Percentiles rank a stretch among this genome's conserved stretches.
These are phyloP conservation scores for Dactylellina parvicollis DNA, from an alignment of 2,329 filamentous ascomycete genomes.

Conservation along the genomic window DNA sequence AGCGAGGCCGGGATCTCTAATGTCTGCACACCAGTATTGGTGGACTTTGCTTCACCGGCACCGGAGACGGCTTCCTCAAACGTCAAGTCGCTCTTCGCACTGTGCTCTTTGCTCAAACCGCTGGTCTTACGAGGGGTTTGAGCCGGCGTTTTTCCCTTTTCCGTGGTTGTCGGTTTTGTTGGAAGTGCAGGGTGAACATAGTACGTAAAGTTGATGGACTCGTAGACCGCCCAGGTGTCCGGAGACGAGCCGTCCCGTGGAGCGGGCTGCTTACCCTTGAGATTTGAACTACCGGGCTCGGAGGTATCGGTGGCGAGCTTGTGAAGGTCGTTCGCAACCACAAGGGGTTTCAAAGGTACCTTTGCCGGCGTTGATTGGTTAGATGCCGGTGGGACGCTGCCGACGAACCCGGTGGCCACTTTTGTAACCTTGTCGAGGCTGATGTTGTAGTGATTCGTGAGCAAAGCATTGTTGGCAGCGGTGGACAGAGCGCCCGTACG, in stretches of 20 bases:
- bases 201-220: constrained; percentile 81
- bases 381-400: constrained; percentile 62
- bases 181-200: constrained; percentile 65
- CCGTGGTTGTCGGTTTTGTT: constrained; percentile 59
- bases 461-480: constrained; percentile 75
- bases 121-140: constrained; percentile 55
- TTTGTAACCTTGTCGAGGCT: constrained; percentile 83
- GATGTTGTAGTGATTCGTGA: constrained; percentile 85
- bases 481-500: constrained; percentile 72
- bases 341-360: constrained; percentile 65
- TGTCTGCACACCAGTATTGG: constrained; percentile 67
- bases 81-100: constrained; percentile 61
- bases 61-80: constrained; percentile 63
- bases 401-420: constrained; percentile 82
- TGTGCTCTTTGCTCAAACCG: constrained; percentile 56
- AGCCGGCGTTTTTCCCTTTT: constrained; percentile 48
- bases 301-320: constrained; percentile 73
- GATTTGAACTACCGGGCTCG: constrained; percentile 59
- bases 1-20: constrained; percentile 73
- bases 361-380: constrained; percentile 53
- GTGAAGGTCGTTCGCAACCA: constrained; percentile 85
- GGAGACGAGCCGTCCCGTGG: constrained; percentile 47
- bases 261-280: constrained; percentile 60
- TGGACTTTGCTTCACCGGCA: constrained; percentile 63
- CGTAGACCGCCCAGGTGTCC: constrained; percentile 78